These are phyloP conservation scores for Phytopythium ostracodes DNA, from an alignment of 352 stramenopile genomes.

Conservation along the genomic window DNA sequence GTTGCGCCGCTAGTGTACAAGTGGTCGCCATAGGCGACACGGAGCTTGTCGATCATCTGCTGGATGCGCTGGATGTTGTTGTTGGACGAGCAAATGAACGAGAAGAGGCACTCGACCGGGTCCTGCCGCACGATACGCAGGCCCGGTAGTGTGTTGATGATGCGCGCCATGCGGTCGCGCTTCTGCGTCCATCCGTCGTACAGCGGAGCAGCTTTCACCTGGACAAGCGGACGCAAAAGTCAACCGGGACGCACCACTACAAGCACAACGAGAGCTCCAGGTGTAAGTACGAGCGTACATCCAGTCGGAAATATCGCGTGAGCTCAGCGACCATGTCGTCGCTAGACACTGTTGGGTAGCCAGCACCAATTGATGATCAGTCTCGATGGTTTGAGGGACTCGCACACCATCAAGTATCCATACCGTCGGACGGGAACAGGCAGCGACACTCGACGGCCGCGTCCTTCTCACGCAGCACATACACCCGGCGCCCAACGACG, in stretches of 20 bases:
- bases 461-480: slow-evolving; percentile 44
- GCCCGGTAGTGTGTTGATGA: slow-evolving; percentile 80
- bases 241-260: not conserved
- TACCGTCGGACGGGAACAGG: slow-evolving; percentile 59
- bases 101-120: slow-evolving; percentile 95
- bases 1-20: slow-evolving; percentile 22
- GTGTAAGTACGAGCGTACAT: slow-evolving; percentile 24
- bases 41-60: slow-evolving; percentile 91
- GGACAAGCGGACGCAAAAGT: not conserved
- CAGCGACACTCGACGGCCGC: slow-evolving; percentile 44
- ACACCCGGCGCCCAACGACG: slow-evolving; percentile 38
- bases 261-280: not conserved
- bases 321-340: slow-evolving; percentile 52
- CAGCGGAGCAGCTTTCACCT: slow-evolving; percentile 31
- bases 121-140: slow-evolving; percentile 93
- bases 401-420: no score
- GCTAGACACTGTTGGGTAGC: slow-evolving; percentile 18
- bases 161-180: slow-evolving; percentile 54
- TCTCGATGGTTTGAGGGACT: not conserved
- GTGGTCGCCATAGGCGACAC: slow-evolving; percentile 80
- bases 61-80: slow-evolving; percentile 98
- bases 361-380: not conserved
- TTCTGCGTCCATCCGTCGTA: slow-evolving; percentile 81
- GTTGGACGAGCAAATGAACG: slow-evolving; percentile 98
- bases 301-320: slow-evolving; percentile 88